These are phyloP conservation scores for Nemophila menziesii DNA, from an alignment of 257 asterid species.

Conservation along the genomic window DNA sequence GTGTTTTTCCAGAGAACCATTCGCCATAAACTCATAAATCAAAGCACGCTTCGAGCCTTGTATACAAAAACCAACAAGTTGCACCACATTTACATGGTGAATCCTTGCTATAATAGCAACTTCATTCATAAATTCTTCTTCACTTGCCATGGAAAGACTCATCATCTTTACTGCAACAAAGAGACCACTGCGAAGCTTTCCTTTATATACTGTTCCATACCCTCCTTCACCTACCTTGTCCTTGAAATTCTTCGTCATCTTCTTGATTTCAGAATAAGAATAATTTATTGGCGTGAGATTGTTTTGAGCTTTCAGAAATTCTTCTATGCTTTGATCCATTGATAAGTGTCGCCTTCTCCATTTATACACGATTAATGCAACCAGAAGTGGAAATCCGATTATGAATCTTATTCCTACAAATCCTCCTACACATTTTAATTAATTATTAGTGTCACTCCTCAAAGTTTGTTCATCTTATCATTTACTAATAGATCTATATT, in stretches of 20 bases:
- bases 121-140: slow-evolving; percentile 29
- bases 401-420: slow-evolving; percentile 22
- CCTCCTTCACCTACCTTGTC: slow-evolving; percentile 38
- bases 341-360: slow-evolving; percentile 21
- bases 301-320: slow-evolving; percentile 20
- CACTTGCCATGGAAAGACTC: slow-evolving; percentile 17
- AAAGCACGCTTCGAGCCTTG: slow-evolving; percentile 30
- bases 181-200: slow-evolving; percentile 42
- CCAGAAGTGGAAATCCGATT: slow-evolving; percentile 24
- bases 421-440: slow-evolving; percentile 21
- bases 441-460: background rate
- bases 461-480: too few species aligned
- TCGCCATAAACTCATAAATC: slow-evolving; percentile 29
- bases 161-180: slow-evolving; percentile 34
- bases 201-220: slow-evolving; percentile 36
- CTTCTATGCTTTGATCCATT: slow-evolving; percentile 28
- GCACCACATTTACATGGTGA: slow-evolving; percentile 29
- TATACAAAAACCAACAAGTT: slow-evolving; percentile 35
- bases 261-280: slow-evolving; percentile 27
- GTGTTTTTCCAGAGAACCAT: slow-evolving; percentile 34
- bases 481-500: too few species aligned
- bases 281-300: slow-evolving; percentile 36
- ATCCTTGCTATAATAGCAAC: slow-evolving; percentile 34
- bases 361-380: slow-evolving; percentile 19
- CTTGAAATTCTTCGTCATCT: slow-evolving; percentile 33